Percentiles rank a stretch among this genome's conserved stretches.
These are phyloP conservation scores for Verticillium albo-atrum DNA, from an alignment of 2,329 filamentous ascomycete species.

Conservation along the genomic window DNA sequence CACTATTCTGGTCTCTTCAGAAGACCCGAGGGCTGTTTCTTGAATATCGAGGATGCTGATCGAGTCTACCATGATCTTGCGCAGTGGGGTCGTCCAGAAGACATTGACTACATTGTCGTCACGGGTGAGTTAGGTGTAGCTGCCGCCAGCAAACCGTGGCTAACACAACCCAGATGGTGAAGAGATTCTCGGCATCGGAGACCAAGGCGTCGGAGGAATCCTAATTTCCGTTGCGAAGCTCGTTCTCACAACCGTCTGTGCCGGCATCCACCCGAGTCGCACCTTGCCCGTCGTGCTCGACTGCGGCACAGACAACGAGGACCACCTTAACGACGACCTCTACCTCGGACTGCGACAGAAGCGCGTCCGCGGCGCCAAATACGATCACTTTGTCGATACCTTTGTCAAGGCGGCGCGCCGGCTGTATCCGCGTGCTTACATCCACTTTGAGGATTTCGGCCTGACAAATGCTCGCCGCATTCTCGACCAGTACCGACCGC, in stretches of 20 bases:
- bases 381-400: slow-evolving; percentile 70
- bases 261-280: slow-evolving; percentile 76
- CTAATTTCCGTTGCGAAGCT: slow-evolving; percentile 83
- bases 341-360: slow-evolving; percentile 71
- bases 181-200: slow-evolving; percentile 82
- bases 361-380: slow-evolving; percentile 65
- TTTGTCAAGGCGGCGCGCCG: slow-evolving; percentile 67
- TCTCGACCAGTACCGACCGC: slow-evolving; percentile 67
- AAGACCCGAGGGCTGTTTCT: slow-evolving; percentile 73
- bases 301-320: slow-evolving; percentile 78
- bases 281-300: slow-evolving; percentile 80
- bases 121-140: slow-evolving; percentile 51
- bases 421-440: slow-evolving; percentile 73
- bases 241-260: slow-evolving; percentile 76
- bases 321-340: slow-evolving; percentile 68
- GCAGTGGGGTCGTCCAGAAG: slow-evolving; percentile 65
- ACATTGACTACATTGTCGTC: slow-evolving; percentile 85
- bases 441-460: slow-evolving; percentile 90
- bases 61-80: slow-evolving; percentile 61
- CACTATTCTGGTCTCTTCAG: slow-evolving; percentile 78
- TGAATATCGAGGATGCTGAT: slow-evolving; percentile 67
- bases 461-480: slow-evolving; percentile 70
- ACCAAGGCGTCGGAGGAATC: slow-evolving; percentile 82
- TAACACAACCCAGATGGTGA: slow-evolving; percentile 41
- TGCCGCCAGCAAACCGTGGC: slow-evolving; percentile 9